These are phyloP conservation scores for Carpediemonas membranifera DNA, from an alignment of 78 protist species.

Conservation along the genomic window DNA sequence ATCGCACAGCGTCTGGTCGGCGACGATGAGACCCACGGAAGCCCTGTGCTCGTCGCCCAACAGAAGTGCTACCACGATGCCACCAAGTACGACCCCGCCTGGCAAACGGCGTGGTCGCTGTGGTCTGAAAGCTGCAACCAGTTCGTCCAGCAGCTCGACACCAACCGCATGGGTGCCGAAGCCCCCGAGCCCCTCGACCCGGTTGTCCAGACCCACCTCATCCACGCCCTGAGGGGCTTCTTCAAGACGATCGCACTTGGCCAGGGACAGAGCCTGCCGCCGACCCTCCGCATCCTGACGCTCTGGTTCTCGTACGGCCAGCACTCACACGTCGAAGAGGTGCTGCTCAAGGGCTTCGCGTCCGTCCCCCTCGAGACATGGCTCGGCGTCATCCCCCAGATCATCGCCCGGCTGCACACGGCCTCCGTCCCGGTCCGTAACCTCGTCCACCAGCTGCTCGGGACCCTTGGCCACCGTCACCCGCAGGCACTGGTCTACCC, in stretches of 20 bases:
- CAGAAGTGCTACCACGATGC: too few species aligned
- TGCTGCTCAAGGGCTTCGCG: constrained; percentile 45
- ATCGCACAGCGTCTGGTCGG: too few species aligned
- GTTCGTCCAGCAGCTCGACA: too few species aligned
- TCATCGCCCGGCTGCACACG: constrained; percentile 85
- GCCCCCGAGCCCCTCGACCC: too few species aligned
- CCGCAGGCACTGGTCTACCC: constrained; percentile 97
- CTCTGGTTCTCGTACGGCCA: constrained; percentile 72
- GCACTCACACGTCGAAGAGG: constrained; percentile 33
- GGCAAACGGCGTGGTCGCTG: too few species aligned
- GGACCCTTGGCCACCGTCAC: constrained; percentile 70
- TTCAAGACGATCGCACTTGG: constrained; percentile 68
- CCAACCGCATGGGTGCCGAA: too few species aligned
- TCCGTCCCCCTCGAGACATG: constrained; percentile 75
- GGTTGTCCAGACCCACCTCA: constrained; percentile 6
- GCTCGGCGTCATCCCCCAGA: constrained; percentile 77
- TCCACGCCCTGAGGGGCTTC: constrained; percentile 63
- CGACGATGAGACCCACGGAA: too few species aligned
- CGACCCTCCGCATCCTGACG: constrained; percentile 61
- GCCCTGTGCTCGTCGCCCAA: too few species aligned
- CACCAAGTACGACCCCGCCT: too few species aligned
- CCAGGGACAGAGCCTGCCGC: constrained; percentile 17
- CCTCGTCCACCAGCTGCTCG: constrained; percentile 55
- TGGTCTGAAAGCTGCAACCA: too few species aligned
- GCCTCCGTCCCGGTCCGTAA: constrained; percentile 40